Conservation (phyloP, 257 asterid species). For the Avicennia marina region DNA sequence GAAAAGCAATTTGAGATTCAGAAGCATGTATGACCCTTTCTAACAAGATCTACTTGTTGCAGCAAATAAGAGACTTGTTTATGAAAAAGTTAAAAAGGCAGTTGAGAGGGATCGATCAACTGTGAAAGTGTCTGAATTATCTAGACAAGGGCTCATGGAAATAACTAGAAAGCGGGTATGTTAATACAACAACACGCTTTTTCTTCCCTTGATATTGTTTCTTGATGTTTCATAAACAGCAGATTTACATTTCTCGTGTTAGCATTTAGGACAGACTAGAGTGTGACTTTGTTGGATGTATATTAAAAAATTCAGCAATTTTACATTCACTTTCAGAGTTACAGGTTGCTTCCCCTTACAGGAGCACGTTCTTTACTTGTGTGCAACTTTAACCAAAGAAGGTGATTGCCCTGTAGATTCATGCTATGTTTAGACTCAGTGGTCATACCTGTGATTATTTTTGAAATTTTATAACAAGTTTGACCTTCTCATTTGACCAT, state of each 20-base stretch:
- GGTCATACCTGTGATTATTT: neutral
- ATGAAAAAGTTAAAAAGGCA: constrained; percentile 81
- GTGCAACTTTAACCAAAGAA: too few relatives aligned
- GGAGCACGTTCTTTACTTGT: constrained; percentile 1
- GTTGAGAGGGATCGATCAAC: constrained; percentile 91
- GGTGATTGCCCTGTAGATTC: neutral
- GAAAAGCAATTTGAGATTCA: neutral
- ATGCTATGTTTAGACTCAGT: neutral
- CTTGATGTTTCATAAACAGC: neutral
- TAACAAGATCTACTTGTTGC: constrained; percentile 26
- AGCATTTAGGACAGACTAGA: constrained; percentile 2
- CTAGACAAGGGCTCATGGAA: constrained; percentile 97
- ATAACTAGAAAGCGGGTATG: constrained; percentile 91
- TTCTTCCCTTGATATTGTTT: neutral
- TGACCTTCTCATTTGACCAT: constrained; percentile 9
- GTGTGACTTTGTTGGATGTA: too few relatives aligned
- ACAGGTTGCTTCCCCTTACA: neutral
- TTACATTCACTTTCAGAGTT: neutral
- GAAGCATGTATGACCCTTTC: constrained; percentile 7
- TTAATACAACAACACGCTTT: constrained; percentile 1
- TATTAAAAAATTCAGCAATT: neutral
- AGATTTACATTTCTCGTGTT: neutral
- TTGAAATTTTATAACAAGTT: constrained; percentile 1
- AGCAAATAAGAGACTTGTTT: constrained; percentile 86
- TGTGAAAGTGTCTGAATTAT: constrained; percentile 82